These are phyloP conservation scores for Kokia cookei DNA, from an alignment of 441 rosid genomes.

Conservation along the genomic window DNA sequence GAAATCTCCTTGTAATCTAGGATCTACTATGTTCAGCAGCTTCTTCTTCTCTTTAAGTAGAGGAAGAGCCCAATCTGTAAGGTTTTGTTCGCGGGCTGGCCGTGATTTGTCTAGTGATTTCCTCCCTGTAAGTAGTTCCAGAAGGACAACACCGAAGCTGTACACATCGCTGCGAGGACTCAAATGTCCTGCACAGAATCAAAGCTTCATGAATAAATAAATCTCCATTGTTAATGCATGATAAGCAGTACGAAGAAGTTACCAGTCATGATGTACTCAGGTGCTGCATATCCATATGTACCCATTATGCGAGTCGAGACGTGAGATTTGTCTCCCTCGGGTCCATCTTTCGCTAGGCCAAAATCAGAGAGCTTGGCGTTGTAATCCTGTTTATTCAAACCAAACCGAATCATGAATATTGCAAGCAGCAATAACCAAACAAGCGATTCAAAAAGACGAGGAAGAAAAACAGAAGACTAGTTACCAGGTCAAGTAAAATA, in stretches of 20 bases:
- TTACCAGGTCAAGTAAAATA: slow-evolving; percentile 56
- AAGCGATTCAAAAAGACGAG: neutral
- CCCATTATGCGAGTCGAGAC: slow-evolving; percentile 83
- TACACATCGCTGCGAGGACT: slow-evolving; percentile 89
- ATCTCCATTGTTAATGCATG: neutral
- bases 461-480: neutral
- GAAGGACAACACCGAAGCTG: slow-evolving; percentile 85
- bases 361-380: slow-evolving; percentile 70
- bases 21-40: slow-evolving; percentile 66
- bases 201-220: neutral
- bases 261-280: slow-evolving; percentile 76
- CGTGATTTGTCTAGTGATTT: slow-evolving; percentile 80
- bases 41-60: slow-evolving; percentile 87
- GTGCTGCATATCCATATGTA: slow-evolving; percentile 78
- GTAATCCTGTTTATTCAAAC: slow-evolving; percentile 39
- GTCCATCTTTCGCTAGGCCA: slow-evolving; percentile 76
- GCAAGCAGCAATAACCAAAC: neutral
- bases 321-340: slow-evolving; percentile 69
- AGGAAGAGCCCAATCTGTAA: slow-evolving; percentile 88
- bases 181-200: slow-evolving; percentile 55
- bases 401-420: neutral
- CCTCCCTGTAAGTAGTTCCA: slow-evolving; percentile 82
- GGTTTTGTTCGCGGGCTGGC: slow-evolving; percentile 80
- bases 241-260: neutral
- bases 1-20: slow-evolving; percentile 64